Evolutionary conservation across 306 rosid species (phyloP), one percentile per base, ranked within the genome.

Genomic region (Vigna hirtella): DNA sequence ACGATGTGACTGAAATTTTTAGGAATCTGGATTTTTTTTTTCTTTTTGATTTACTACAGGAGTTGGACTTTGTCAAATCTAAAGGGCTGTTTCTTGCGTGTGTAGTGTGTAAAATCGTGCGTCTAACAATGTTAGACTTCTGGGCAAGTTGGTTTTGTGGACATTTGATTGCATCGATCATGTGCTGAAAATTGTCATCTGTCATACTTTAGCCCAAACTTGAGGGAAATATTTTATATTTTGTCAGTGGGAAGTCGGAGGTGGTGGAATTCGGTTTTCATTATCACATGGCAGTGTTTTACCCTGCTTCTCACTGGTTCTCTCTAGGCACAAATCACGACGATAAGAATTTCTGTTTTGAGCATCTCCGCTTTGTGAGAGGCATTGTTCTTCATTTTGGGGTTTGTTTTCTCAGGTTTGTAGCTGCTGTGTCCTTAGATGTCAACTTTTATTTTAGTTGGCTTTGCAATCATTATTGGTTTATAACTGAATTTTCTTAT

Each of bases 311-410:
- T 45, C 50, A 45, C 15, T 3, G 50, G 50, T 45, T 45, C 50
- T 12, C 50, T 45, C 50, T 5, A 5, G 30, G 49, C 62, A 69
- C 51, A 69, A 70, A 22, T 78, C 18, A 34, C 14, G 20, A 12
- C 14, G 43, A 40, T 70, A 2, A 4, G 14, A 70, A 24, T 61
- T 79, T 49, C 4, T 70, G 70, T 78, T 9, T 30, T 6, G 72
- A 61, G 62, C 22, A 69, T 30, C 52, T 20, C 49, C 6, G 56
- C 30, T 56, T 9, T 1, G 62, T 52, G 45, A 51, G 22, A 51
- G 58, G 28, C 12, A 9, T 42, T 6, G 24, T 12, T 50, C 57
- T 17, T 51, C 28, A 24, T 16, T 62, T 50, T 61, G 49, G 56
- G 16, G 57, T 79, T 79, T 71, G 51, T 26, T 22, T 51, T 9